Conservation (phyloP, 1,139 yeast genomes). For the Geotrichum australiense region DNA sequence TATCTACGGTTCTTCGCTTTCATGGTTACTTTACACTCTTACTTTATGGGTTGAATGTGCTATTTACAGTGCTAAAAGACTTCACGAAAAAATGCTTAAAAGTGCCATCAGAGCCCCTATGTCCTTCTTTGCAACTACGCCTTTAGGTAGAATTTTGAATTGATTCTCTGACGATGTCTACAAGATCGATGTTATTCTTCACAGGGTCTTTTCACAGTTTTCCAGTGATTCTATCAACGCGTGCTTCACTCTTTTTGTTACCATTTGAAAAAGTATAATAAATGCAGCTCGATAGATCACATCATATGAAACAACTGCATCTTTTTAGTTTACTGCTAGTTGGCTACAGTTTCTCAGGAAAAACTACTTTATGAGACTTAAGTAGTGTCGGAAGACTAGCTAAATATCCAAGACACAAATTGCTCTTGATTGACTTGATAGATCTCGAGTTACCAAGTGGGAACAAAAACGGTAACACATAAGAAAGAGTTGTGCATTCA, state of each 20-base stretch:
- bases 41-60: conserved; percentile 80
- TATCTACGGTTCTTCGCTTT: conserved; percentile 54
- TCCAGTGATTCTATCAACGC: conserved; percentile 68
- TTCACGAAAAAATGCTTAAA: conserved; percentile 74
- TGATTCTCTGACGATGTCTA: conserved; percentile 91
- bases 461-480: too few species aligned
- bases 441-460: too few species aligned
- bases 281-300: too few species aligned
- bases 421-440: too few species aligned
- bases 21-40: conserved; percentile 58
- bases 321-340: not conserved
- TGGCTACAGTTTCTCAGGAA: not conserved
- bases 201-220: conserved; percentile 78
- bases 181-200: conserved; percentile 82
- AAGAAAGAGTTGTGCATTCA: too few species aligned
- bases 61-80: conserved; percentile 68
- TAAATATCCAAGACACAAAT: too few species aligned
- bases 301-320: too few species aligned
- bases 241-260: conserved; percentile 73
- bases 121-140: conserved; percentile 96
- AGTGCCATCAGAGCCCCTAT: conserved; percentile 89
- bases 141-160: conserved; percentile 89
- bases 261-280: conserved; percentile 74
- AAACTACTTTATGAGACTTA: too few species aligned
- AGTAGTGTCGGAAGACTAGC: too few species aligned